Conservation (phyloP, 768 basidiomycete genomes). For the Hortiboletus campestris region DNA sequence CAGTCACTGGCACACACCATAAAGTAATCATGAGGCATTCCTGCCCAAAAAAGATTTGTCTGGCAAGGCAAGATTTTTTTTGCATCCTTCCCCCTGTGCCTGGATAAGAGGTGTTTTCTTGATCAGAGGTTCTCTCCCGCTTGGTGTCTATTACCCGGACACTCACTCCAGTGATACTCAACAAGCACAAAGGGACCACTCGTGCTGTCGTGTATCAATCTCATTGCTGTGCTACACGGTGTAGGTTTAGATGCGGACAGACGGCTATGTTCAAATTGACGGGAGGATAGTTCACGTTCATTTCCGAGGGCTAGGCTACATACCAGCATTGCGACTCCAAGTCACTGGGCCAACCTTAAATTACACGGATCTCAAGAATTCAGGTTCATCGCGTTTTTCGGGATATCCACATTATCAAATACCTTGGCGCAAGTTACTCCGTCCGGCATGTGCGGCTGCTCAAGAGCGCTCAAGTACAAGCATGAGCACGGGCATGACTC, state of each 20-base stretch:
- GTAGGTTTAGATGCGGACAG: background rate
- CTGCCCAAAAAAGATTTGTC: too few species aligned
- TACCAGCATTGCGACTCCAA: background rate
- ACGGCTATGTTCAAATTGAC: background rate
- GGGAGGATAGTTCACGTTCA: constrained; percentile 8
- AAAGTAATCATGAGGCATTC: too few species aligned
- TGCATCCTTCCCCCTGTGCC: too few species aligned
- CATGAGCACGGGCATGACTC: background rate
- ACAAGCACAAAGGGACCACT: background rate
- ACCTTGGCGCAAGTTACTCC: too few species aligned
- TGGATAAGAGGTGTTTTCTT: too few species aligned
- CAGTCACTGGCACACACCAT: too few species aligned
- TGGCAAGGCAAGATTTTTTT: too few species aligned
- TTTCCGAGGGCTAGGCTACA: constrained; percentile 12
- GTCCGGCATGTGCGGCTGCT: background rate
- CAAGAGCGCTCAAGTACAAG: too few species aligned
- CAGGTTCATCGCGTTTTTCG: background rate
- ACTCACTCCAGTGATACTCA: background rate
- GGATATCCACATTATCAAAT: background rate
- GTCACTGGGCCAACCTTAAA: background rate
- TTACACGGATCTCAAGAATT: background rate
- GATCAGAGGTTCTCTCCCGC: background rate
- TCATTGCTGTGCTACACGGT: background rate
- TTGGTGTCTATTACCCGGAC: too few species aligned
- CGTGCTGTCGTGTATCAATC: background rate